Conservation (phyloP, 2,329 filamentous ascomycete genomes). For the Colletotrichum kahawae region DNA sequence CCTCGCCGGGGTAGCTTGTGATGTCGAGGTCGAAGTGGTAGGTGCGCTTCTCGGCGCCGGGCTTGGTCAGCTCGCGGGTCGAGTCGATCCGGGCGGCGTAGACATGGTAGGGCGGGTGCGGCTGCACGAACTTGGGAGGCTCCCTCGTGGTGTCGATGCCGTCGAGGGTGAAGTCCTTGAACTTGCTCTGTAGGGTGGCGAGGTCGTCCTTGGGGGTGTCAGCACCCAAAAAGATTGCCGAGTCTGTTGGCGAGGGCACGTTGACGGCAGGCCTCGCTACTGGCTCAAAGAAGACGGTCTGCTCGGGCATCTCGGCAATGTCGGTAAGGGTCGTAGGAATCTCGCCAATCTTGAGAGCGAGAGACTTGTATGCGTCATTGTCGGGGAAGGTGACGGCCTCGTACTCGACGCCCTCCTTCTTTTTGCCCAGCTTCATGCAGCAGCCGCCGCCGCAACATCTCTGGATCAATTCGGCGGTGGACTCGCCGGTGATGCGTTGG, state of each 20-base stretch:
- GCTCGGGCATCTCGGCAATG: constrained; percentile 73
- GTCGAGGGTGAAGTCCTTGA: constrained; percentile 39
- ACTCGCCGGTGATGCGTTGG: constrained; percentile 68
- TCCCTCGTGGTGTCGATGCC: constrained; percentile 65
- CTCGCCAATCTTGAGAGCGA: constrained; percentile 77
- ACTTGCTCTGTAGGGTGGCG: constrained; percentile 19
- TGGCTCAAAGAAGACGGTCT: constrained; percentile 74
- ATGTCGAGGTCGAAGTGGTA: constrained; percentile 98
- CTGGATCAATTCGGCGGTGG: constrained; percentile 64
- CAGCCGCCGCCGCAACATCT: constrained; percentile 70
- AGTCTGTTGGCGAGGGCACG: constrained; percentile 51
- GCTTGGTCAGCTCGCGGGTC: constrained; percentile 83
- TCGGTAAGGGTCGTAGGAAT: constrained; percentile 77
- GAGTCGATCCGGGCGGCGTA: constrained; percentile 88
- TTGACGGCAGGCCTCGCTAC: constrained; percentile 44
- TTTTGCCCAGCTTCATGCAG: constrained; percentile 56
- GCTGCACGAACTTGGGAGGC: constrained; percentile 89
- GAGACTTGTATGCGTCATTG: constrained; percentile 82
- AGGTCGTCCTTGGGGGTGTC: constrained; percentile 40
- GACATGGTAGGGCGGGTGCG: constrained; percentile 91
- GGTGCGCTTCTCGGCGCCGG: constrained; percentile 92
- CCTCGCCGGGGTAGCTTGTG: constrained; percentile 89
- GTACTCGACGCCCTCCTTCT: constrained; percentile 52
- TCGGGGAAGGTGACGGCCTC: constrained; percentile 68
- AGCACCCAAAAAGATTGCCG: constrained; percentile 48